Conservation (phyloP, 179 eudicot species). For the Heliamphora ciliata region DNA sequence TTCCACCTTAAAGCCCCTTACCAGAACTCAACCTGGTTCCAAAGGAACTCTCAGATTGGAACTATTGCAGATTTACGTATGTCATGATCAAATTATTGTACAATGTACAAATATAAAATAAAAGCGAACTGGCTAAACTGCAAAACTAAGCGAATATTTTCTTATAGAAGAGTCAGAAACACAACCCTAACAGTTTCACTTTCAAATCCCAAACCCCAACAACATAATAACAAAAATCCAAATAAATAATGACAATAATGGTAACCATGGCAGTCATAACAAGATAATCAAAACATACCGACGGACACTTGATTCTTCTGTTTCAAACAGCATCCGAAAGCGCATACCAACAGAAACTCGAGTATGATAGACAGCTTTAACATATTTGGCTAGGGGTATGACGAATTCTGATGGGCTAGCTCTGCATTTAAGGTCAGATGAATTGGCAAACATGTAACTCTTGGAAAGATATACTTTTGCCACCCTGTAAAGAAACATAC, state of each 20-base stretch:
- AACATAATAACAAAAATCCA: neutral
- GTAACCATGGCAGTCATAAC: neutral
- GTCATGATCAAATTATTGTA: neutral
- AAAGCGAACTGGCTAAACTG: neutral
- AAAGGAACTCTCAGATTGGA: neutral
- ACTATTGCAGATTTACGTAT: neutral
- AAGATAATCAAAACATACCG: conserved; percentile 30
- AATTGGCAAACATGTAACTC: neutral
- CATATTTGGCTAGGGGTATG: conserved; percentile 57
- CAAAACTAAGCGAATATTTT: neutral
- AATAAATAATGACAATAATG: neutral
- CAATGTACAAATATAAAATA: too few species aligned
- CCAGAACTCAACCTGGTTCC: neutral
- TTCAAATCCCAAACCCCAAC: neutral
- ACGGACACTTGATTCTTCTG: conserved; percentile 68
- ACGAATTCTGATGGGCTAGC: conserved; percentile 71
- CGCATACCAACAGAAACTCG: conserved; percentile 76
- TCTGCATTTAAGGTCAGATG: conserved; percentile 28
- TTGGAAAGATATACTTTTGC: neutral
- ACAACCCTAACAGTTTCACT: neutral
- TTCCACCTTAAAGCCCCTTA: neutral
- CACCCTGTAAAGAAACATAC: conserved; percentile 20
- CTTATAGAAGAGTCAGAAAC: neutral
- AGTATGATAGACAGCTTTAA: conserved; percentile 59
- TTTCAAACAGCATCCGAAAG: conserved; percentile 66